Evolutionary conservation across 208 protist genomes (phyloP).

Genomic region (Histomonas meleagridis): DNA sequence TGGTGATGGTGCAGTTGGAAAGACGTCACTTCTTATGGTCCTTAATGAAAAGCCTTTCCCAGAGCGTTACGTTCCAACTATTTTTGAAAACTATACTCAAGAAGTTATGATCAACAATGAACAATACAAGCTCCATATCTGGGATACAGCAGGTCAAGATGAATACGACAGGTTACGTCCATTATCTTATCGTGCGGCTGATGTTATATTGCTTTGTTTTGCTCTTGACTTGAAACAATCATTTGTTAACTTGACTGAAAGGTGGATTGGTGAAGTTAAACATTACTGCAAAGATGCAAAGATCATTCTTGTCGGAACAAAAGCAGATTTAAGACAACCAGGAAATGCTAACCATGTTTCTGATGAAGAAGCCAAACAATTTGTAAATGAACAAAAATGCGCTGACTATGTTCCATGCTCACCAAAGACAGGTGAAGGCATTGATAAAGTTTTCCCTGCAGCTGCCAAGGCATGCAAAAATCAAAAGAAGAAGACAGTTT

Average conservation of each 20-base stretch:
- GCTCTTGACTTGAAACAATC: background rate
- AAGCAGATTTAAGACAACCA: background rate
- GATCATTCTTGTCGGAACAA: conserved; percentile 22
- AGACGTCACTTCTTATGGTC: conserved; percentile 58
- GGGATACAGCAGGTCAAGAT: conserved; percentile 50
- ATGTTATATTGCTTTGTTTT: conserved; percentile 46
- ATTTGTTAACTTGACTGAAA: background rate
- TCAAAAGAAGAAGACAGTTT: background rate
- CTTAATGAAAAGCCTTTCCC: conserved; percentile 63
- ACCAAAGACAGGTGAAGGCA: background rate
- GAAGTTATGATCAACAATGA: conserved; percentile 42
- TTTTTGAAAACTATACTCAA: conserved; percentile 49
- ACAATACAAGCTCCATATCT: conserved; percentile 38
- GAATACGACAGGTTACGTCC: conserved; percentile 46
- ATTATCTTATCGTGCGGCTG: conserved; percentile 42
- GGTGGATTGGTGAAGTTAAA: conserved; percentile 33
- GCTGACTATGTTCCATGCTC: background rate
- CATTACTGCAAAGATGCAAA: conserved; percentile 31
- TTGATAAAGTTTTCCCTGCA: conserved; percentile 21
- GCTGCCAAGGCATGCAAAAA: background rate
- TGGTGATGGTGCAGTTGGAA: conserved; percentile 68
- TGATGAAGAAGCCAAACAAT: background rate
- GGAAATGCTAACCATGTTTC: background rate
- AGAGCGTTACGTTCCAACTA: conserved; percentile 46
- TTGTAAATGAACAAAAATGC: background rate